Base-by-base conservation (phyloP, 2,329 filamentous ascomycete species). In the Botryotinia convoluta region DNA sequence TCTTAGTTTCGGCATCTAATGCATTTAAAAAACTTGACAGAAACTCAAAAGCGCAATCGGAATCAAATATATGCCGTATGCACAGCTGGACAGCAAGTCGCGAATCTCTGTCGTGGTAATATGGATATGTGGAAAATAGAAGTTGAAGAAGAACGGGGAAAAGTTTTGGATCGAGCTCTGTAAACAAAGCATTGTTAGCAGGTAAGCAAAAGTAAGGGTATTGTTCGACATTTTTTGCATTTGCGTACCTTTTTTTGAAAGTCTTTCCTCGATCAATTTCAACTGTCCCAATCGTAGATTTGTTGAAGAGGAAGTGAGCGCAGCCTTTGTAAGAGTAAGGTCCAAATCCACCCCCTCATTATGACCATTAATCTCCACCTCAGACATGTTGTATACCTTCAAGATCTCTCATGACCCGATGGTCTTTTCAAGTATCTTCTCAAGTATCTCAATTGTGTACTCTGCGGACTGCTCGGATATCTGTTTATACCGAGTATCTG, bases 71-170 rank as follows among this genome's bases (percentile, higher is more conserved):
- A 69, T 89, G 86, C 76, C 86, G 84, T 73, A 99, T 87, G 81
- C 95, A 97, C 83, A 88, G 86, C 82, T 97, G 93, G 45, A 94
- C 94, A 54, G 93, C 94, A 78, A 90, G 88, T 78, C 96, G 90
- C 62, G 96, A 98, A 76, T 89, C 85, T 79, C 95, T 90, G 83
- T 99, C 96, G 82, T 90, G 85, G 83, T 98, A 99, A 78, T 92
- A 90, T 75, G 93, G 89, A 81, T 98, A 94, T 69, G 95, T 98
- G 81, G 90, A 90, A 84, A 98, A 95, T 45, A 99, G 88, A 48
- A 94, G 85, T 75, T 89, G 87, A 76, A 97, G 84, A 70, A 96
- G 82, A 74, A 83, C 81, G 69, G 86, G 83, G 72, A 89, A 81
- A 67, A 84, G 82, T 57, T 82, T 77, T 45, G 79, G 75, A 60